These are phyloP conservation scores for Pterula multifida DNA, from an alignment of 1,284 basidiomycete genomes.

Conservation along the genomic window DNA sequence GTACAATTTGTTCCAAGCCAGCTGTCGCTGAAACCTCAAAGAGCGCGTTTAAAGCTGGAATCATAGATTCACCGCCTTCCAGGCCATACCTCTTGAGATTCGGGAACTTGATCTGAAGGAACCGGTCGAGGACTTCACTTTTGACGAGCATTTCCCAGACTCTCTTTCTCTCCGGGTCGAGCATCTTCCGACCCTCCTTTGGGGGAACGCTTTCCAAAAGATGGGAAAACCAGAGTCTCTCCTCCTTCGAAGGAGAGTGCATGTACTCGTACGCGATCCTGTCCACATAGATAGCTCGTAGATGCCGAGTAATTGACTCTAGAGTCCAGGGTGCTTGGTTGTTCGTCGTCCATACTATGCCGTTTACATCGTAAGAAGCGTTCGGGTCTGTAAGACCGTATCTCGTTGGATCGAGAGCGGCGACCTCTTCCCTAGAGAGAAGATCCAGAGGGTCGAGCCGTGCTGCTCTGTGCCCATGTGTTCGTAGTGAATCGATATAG, in stretches of 20 bases:
- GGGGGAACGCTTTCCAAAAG: constrained; percentile 57
- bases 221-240: constrained; percentile 78
- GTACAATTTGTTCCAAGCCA: constrained; percentile 58
- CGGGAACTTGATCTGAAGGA: constrained; percentile 73
- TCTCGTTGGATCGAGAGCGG: constrained; percentile 65
- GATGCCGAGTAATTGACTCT: constrained; percentile 52
- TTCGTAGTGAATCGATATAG: constrained; percentile 78
- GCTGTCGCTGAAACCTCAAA: constrained; percentile 61
- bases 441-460: constrained; percentile 79
- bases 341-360: constrained; percentile 64
- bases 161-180: constrained; percentile 30
- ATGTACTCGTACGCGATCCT: constrained; percentile 85
- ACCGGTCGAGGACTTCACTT: constrained; percentile 76
- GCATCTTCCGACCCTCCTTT: constrained; percentile 20
- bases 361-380: constrained; percentile 54
- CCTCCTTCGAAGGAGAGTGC: constrained; percentile 72
- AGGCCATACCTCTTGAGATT: constrained; percentile 78
- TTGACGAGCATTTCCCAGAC: constrained; percentile 60
- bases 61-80: constrained; percentile 86
- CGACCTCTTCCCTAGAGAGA: constrained; percentile 74
- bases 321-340: constrained; percentile 55
- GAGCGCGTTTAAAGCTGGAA: constrained; percentile 70
- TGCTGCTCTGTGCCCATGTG: constrained; percentile 71
- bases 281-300: constrained; percentile 67
- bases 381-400: constrained; percentile 46